A percentile compares a stretch with the other conserved stretches of the same genome.
Evolutionary conservation across 768 basidiomycete species (phyloP).

Genomic region (Fomitopsis serialis): DNA sequence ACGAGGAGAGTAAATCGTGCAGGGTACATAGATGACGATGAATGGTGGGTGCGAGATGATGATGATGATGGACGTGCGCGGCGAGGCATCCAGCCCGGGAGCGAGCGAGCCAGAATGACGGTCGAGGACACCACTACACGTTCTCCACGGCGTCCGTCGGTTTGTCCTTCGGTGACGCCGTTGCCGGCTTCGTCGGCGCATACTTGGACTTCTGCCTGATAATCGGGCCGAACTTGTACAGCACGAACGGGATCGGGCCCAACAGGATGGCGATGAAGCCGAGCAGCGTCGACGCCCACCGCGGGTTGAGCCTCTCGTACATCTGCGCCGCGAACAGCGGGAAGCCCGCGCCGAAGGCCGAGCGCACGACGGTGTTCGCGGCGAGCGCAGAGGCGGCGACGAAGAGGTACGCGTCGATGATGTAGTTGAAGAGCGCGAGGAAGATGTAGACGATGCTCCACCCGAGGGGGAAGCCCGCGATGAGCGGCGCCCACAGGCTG

Average conservation of each 20-base stretch:
- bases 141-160: background rate
- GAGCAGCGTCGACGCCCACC: slow-evolving; percentile 57
- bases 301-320: slow-evolving; percentile 44
- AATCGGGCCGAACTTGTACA: slow-evolving; percentile 19
- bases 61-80: no score
- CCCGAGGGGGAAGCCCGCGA: slow-evolving; percentile 43
- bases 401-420: slow-evolving; percentile 57
- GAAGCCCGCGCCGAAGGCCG: slow-evolving; percentile 25
- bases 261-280: slow-evolving; percentile 50
- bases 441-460: slow-evolving; percentile 53
- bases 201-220: slow-evolving; percentile 22
- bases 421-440: slow-evolving; percentile 55
- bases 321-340: slow-evolving; percentile 34
- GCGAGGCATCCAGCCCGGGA: no score
- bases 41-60: no score
- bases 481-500: slow-evolving; percentile 49
- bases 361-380: slow-evolving; percentile 47
- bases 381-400: slow-evolving; percentile 57
- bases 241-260: slow-evolving; percentile 37
- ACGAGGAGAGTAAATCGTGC: no score
- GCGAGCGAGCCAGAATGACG: no score
- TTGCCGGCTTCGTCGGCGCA: slow-evolving; percentile 13
- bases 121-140: slow-evolving; percentile 19
- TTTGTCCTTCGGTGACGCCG: background rate
- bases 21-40: no score